Base-by-base conservation (phyloP, 768 basidiomycete species). In the Leucocoprinus leucothites region DNA sequence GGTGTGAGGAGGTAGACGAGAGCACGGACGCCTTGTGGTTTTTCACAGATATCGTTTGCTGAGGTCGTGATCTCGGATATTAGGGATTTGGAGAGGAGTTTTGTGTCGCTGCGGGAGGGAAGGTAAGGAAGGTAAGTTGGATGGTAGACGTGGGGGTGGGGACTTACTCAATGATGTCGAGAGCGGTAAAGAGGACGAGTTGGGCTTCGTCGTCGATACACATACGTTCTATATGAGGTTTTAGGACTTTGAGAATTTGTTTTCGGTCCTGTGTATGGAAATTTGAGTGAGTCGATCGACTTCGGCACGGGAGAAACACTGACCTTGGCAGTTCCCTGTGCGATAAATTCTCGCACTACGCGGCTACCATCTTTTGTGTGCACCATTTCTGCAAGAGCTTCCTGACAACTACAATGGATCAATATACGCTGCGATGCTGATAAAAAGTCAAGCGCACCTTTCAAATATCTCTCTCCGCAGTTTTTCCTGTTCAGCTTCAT, bases 341-440 rank as follows among this genome's bases (percentile, higher is more conserved):
- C 91, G 35, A 96, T 77, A 67, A 97, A 90, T 58, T 94, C 87
- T 41, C 94, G 84, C 2, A 90, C 93, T 24, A 82, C 85, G 19
- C 90, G 84, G 56, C 91, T 91, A 18, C 94, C 94, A 61, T 96
- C 91, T 64, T 84, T 92, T 14, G 94, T 98, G 64, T 98, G 94
- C 0, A 94, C 91, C 80, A 96, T 90, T 65, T 97, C 94, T 0
- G 94, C 87, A 6, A 96, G 74, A 18, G 87, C 79, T 40, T 96
- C 94, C 59, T 91, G 85, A 61, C 89, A 90, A 48, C 90, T 92
- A 25, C 13, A 16, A 58, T 26, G 58, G 28, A 36, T 19, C 28
- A 43, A 26, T 26, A 57, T 56, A 44, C 48, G 22, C 16, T 21
- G 2, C 3, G 7, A 36, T 24, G 14, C 11, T 18, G 51, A 11